Evolutionary conservation across 805 yeast species (phyloP), one percentile per base, ranked within the genome.

Genomic region (Metschnikowia rubicola): DNA sequence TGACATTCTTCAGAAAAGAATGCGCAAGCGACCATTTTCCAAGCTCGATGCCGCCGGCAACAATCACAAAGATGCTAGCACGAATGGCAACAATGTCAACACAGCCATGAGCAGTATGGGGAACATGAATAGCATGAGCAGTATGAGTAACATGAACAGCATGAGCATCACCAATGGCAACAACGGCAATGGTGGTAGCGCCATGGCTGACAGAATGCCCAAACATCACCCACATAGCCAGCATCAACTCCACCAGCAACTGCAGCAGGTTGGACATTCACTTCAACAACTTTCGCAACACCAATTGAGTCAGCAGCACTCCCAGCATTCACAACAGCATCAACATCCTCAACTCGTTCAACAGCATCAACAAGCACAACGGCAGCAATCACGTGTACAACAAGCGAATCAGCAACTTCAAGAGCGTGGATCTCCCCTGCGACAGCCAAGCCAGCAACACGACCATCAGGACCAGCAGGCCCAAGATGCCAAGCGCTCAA

Each of bases 21-120:
- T 19, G 26, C 43, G 50, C n/a, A 52, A 44, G 37, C 51, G 50
- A 30, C 43, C 46, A 10, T 53, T 44, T 34, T 37, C 26, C 10
- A 50, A 50, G 31, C 28, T 39, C 15, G 15, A 35, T n/a, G 13
- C 43, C 42, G 37, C 17, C 42, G 46, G 28, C 37, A 13, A 13
- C 10, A 15, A 19, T 30, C 37, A 26, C 30, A 28, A 15, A 39
- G 30, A 36, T 21, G 3, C 40, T 11, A 21, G 26, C 26, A 15
- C 30, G 26, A 33, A 32, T 19, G 30, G 36, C 17, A 17, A n/a
- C 29, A 37, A 26, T 37, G 7, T 21, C 26, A 21, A 21, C 26
- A n/a, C 17, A 28, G 19, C 17, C 35, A 31, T 10, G 15, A 15
- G 36, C 15, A 31, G 32, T 37, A 17, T 32, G 34, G 7, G 26